Base-by-base conservation (phyloP, 495 filamentous ascomycete genomes). In the Pseudomonodictys pantanalensis region DNA sequence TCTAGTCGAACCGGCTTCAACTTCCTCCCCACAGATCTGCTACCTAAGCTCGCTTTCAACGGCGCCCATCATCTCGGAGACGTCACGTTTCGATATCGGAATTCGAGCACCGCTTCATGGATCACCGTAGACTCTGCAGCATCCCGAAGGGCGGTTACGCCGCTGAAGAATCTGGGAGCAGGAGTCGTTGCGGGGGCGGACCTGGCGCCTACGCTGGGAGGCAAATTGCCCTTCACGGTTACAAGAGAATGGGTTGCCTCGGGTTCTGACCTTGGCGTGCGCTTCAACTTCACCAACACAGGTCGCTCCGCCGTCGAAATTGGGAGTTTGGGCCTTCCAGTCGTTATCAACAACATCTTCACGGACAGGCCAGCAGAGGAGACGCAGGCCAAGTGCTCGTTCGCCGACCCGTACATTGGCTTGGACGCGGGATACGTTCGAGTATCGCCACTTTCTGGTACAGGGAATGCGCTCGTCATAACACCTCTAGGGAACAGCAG, bases 271-370 rank as follows among this genome's bases (percentile, higher is more conserved):
- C 63, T 81, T 4, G 75, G 60, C 4, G 58, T 81, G 35, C 69
- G 69, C 46, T 77, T 80, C 62, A 79, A 73, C 2, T 46, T 81
- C n/a, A 68, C 58, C 18, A 83, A 83, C 63, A 55, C 62, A 6
- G 72, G 56, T 15, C 56, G 53, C 0, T 52, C 67, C 1, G 43
- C 69, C 2, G 47, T 81, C 1, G 79, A 83, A 42, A 62, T 83
- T 12, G 80, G 80, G 9, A 75, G 76, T 47, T 67, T 83, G 1
- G 80, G 80, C 0, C 76, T 81, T 47, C 79, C 80, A 0, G 72
- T 77, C 42, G 77, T 79, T 64, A 79, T 80, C 71, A 81, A 81
- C 65, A 83, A 76, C 64, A 80, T 81, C 55, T 83, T 83, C 62
- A 79, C 74, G n/a, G 73, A 72, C 42, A 73, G 77, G 9, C 67